phyloP scores from a whole-genome alignment of 495 filamentous ascomycete genomes.

The Penicillium maclennaniae region DNA sequence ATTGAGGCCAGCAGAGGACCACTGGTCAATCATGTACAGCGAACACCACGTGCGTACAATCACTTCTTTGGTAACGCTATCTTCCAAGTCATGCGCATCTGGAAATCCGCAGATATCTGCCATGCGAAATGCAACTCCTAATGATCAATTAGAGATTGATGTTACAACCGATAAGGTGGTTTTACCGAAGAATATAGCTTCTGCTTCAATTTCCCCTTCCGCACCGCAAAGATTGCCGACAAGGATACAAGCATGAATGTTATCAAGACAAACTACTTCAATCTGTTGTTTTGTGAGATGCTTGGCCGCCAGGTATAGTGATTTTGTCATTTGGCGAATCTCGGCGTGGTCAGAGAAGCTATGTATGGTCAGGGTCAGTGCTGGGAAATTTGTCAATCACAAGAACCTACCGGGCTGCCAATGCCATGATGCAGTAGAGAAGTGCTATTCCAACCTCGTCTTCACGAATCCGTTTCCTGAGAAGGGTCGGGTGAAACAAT shows the following conservation, averaged over 20 bases:
- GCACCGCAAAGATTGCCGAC: constrained; percentile 19
- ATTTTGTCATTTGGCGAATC: constrained; percentile 1
- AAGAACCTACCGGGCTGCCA: constrained; percentile 19
- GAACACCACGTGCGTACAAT: constrained; percentile 26
- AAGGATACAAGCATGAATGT: constrained; percentile 19
- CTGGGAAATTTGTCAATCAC: too few species aligned
- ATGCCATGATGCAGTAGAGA: constrained; percentile 14
- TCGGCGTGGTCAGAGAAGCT: constrained; percentile 5
- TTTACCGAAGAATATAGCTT: constrained; percentile 20
- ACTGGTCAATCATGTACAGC: constrained; percentile 25
- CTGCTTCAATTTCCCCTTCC: constrained; percentile 12
- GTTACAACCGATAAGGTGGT: neutral
- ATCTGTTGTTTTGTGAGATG: constrained; percentile 9
- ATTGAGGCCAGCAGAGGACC: constrained; percentile 22
- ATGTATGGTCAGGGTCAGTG: neutral
- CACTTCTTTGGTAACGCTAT: constrained; percentile 15
- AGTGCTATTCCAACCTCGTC: constrained; percentile 4
- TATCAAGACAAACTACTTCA: constrained; percentile 13
- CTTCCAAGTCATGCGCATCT: constrained; percentile 6
- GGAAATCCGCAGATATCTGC: constrained; percentile 19
- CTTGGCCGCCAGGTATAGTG: constrained; percentile 14
- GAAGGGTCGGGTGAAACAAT: constrained; percentile 19
- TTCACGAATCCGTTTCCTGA: constrained; percentile 6
- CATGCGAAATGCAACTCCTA: constrained; percentile 22
- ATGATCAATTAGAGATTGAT: neutral